These are phyloP conservation scores for Cucumis hystrix DNA, from an alignment of 306 rosid genomes.

Conservation along the genomic window DNA sequence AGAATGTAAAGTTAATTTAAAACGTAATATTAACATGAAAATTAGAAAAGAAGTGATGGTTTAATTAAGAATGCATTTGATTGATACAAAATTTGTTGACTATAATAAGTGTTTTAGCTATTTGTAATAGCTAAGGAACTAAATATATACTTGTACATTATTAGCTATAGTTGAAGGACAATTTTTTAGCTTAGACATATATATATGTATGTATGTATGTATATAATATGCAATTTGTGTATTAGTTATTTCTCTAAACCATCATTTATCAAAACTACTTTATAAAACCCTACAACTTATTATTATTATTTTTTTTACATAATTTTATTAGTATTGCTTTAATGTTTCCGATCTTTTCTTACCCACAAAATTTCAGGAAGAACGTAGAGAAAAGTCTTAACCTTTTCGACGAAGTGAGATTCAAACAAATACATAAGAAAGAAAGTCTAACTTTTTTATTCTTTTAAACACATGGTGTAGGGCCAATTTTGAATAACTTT, in stretches of 20 bases:
- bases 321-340: not conserved
- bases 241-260: not conserved
- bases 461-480: too few relatives aligned
- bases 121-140: too few relatives aligned
- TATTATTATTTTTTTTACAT: too few relatives aligned
- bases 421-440: too few relatives aligned
- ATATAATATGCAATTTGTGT: not conserved
- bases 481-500: too few relatives aligned
- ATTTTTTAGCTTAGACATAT: too few relatives aligned
- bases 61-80: too few relatives aligned
- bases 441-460: not conserved
- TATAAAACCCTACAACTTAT: not conserved
- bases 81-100: not conserved
- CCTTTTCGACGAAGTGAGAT: not conserved
- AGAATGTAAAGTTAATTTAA: not conserved
- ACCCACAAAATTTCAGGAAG: not conserved
- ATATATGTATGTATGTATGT: too few relatives aligned
- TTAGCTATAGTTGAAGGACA: too few relatives aligned
- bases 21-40: not conserved
- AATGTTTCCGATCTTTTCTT: not conserved
- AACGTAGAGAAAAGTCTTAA: not conserved
- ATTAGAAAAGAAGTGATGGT: not conserved
- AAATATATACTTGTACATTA: too few relatives aligned
- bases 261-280: not conserved
- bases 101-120: not conserved